Evolutionary conservation across 1,139 yeast species (phyloP).

Genomic region (Hyphopichia wangnamkhiaoensis): DNA sequence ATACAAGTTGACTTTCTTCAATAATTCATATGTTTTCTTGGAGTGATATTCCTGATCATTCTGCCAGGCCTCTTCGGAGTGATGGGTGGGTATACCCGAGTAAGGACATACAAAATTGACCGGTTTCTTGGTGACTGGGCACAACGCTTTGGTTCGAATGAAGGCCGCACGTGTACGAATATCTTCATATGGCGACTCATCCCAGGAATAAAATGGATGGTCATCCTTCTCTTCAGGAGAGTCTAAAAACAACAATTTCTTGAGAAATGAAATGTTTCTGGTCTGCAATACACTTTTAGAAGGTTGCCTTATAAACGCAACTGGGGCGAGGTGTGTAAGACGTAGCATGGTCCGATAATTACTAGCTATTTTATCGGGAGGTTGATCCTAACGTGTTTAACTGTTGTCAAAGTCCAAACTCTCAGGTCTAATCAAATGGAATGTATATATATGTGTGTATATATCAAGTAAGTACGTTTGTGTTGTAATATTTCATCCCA

Average conservation of each 20-base stretch:
- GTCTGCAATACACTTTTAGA: conserved; percentile 5
- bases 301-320: background rate
- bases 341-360: no score
- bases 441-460: no score
- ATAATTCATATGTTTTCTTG: conserved; percentile 63
- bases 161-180: conserved; percentile 89
- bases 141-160: conserved; percentile 81
- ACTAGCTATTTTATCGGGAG: no score
- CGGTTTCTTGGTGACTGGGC: conserved; percentile 85
- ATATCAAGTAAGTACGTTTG: no score
- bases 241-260: conserved; percentile 40
- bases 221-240: conserved; percentile 26
- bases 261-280: conserved; percentile 38
- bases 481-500: no score
- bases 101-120: conserved; percentile 87
- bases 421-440: no score
- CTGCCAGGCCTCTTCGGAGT: conserved; percentile 87
- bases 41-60: conserved; percentile 72
- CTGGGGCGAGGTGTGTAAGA: background rate
- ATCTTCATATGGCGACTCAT: conserved; percentile 85
- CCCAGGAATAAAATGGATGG: conserved; percentile 54
- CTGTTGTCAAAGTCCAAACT: no score
- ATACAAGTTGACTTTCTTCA: conserved; percentile 85
- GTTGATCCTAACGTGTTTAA: no score
- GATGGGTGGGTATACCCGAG: conserved; percentile 96